phyloP scores from a whole-genome alignment of 805 yeast species.

The Cyberlindnera euphorbiiphila region DNA sequence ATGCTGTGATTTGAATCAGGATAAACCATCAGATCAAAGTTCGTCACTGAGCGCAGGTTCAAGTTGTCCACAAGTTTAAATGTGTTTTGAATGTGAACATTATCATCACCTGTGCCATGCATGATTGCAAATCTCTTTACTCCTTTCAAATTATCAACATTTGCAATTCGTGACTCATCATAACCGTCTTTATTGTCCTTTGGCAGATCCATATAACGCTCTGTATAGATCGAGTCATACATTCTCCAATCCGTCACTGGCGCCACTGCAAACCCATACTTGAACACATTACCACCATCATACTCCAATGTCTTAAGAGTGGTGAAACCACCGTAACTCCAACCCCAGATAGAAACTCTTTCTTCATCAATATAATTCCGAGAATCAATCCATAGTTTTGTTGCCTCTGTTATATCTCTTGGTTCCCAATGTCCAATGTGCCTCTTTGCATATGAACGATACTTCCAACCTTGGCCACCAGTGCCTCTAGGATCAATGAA shows the following conservation, averaged over 20 bases:
- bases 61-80: constrained; percentile 57
- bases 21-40: constrained; percentile 81
- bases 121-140: constrained; percentile 60
- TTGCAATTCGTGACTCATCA: constrained; percentile 39
- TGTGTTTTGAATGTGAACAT: constrained; percentile 75
- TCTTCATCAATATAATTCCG: constrained; percentile 44
- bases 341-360: constrained; percentile 75
- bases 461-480: constrained; percentile 72
- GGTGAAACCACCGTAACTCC: constrained; percentile 84
- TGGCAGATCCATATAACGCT: constrained; percentile 66
- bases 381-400: constrained; percentile 45
- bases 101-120: constrained; percentile 85
- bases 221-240: constrained; percentile 78
- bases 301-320: constrained; percentile 70
- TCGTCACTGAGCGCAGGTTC: constrained; percentile 49
- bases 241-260: constrained; percentile 79
- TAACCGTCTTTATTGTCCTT: constrained; percentile 47
- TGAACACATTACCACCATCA: constrained; percentile 59
- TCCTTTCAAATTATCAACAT: constrained; percentile 39
- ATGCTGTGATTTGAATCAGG: constrained; percentile 94
- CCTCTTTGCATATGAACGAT: constrained; percentile 50
- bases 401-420: constrained; percentile 53
- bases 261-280: constrained; percentile 78
- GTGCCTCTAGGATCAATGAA: constrained; percentile 81
- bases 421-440: constrained; percentile 77